Evolutionary conservation across 78 protist genomes (phyloP).

Genomic region (Thecamonas trahens): DNA sequence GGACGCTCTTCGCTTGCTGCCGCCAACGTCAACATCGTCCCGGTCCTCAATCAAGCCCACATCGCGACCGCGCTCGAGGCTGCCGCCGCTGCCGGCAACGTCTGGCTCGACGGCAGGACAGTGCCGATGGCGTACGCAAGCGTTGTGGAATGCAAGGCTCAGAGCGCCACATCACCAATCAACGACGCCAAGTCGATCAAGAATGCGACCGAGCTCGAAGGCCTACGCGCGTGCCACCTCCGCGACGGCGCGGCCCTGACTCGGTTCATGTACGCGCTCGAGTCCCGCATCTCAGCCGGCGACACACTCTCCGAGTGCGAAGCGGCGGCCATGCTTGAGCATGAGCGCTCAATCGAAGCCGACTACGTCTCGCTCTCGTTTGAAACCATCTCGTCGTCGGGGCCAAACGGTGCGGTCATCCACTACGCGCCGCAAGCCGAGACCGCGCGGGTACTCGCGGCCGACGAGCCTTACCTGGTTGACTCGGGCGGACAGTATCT

Average conservation of each 20-base stretch:
- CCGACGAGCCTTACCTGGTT: conserved; percentile 21
- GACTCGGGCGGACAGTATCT: conserved; percentile 89
- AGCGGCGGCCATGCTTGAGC: no score
- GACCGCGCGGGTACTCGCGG: not conserved
- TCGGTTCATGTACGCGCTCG: conserved; percentile 62
- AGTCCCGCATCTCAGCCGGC: no score
- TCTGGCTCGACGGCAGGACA: no score
- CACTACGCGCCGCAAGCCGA: conserved; percentile 67
- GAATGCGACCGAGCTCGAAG: conserved; percentile 70
- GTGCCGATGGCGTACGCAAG: not conserved
- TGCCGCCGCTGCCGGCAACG: no score
- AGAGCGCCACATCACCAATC: conserved; percentile 22
- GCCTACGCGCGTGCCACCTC: conserved; percentile 57
- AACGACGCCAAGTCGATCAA: conserved; percentile 58
- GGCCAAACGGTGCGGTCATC: conserved; percentile 81
- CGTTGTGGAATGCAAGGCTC: not conserved
- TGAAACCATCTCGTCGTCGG: conserved; percentile 65
- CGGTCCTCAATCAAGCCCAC: no score
- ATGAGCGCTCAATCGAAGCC: no score
- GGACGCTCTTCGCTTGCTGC: no score
- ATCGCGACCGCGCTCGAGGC: no score
- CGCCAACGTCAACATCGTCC: no score
- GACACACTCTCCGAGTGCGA: no score
- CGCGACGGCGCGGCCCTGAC: conserved; percentile 75
- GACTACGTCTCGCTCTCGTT: conserved; percentile 42